Evolutionary conservation across 306 rosid genomes (phyloP), one percentile per base, ranked within the genome.

Genomic region (Cucumis hystrix): DNA sequence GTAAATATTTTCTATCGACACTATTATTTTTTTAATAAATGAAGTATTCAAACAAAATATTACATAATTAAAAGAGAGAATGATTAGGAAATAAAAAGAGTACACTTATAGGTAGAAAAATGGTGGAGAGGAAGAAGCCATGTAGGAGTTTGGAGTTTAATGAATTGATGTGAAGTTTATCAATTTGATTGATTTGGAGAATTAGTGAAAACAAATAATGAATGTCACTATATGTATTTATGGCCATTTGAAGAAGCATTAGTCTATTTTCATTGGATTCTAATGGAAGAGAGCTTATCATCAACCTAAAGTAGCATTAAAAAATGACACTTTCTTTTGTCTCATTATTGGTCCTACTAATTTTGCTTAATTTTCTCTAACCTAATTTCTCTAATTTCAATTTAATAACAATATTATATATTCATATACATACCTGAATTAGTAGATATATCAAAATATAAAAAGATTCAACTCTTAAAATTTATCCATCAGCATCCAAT

Each of bases 241-340:
- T 39, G 45, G 71, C 70, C 47, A 35, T 39, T 67, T 67, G 39
- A 17, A 69, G 18, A 8, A n/a, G 55, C 72, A 39, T n/a, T 43
- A 79, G 23, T 72, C 83, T 68, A 59, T 72, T 87, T 80, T 80
- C 84, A 82, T 80, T 88, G 90, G 97, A 86, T 88, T 89, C 90
- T 80, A 49, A 63, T 69, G 57, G 75, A 20, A 28, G 76, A 68
- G 79, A 76, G 71, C 75, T 79, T 80, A 76, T 81, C 88, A 79
- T 3, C 75, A 21, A 65, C 15, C 54, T 67, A 28, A 65, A 79
- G 78, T 83, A 77, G 73, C 70, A 41, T n/a, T 10, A 68, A 40
- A 55, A 33, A 1, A 28, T 28, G 28, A 74, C 83, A 77, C 82
- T 28, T 83, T 83, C 41, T 23, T 76, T 82, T 40, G 18, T 41